These are phyloP conservation scores for Gossypium anomalum DNA, from an alignment of 345 rosid species.

Conservation along the genomic window DNA sequence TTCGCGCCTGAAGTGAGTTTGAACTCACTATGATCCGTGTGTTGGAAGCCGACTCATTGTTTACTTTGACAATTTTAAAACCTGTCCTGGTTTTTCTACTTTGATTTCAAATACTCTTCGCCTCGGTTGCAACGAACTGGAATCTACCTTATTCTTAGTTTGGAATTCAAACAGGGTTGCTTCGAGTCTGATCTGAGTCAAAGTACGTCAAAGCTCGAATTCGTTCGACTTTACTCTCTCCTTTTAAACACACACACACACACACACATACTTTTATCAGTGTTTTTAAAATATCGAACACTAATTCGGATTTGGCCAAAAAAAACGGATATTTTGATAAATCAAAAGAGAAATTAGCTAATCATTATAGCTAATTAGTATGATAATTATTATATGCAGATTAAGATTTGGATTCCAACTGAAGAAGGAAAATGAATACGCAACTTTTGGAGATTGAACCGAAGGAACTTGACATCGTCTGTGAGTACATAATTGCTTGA, in stretches of 20 bases:
- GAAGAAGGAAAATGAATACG: conserved; percentile 43
- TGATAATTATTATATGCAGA: conserved; percentile 17
- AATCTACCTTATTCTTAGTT: background rate
- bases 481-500: conserved; percentile 38
- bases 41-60: conserved; percentile 16
- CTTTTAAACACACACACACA: too few relatives aligned
- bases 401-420: conserved; percentile 19
- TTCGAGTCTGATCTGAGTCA: conserved; percentile 10
- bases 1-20: background rate
- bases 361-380: conserved; percentile 1
- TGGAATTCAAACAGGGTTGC: background rate
- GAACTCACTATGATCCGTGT: conserved; percentile 10
- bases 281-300: conserved; percentile 4
- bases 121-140: background rate
- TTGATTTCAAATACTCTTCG: background rate
- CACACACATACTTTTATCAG: background rate
- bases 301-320: background rate
- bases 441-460: conserved; percentile 86
- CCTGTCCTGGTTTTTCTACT: background rate
- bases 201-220: background rate
- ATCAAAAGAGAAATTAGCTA: background rate
- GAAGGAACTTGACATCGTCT: conserved; percentile 56
- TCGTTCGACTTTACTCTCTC: background rate
- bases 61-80: background rate
- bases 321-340: background rate